These are phyloP conservation scores for Phytophthora constricta DNA, from an alignment of 352 stramenopile species.

Conservation along the genomic window DNA sequence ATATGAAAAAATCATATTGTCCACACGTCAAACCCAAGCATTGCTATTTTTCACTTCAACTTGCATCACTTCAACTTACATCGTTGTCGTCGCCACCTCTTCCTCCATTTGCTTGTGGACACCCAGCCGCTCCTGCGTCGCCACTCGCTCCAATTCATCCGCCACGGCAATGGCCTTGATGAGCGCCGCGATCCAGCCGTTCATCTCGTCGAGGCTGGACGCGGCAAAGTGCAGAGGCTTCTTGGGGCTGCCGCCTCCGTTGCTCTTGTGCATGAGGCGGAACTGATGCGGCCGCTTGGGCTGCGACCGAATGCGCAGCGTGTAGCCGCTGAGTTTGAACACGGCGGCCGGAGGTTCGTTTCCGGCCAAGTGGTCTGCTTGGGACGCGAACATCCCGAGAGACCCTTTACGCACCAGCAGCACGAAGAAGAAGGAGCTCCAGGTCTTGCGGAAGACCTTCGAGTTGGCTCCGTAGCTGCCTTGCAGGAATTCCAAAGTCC, in stretches of 20 bases:
- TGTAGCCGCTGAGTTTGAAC: conserved; percentile 76
- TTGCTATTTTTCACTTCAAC: not conserved
- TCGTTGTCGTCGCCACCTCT: too few species aligned
- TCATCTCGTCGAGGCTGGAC: conserved; percentile 70
- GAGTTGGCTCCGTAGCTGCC: conserved; percentile 43
- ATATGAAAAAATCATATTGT: conserved; percentile 47
- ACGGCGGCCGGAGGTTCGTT: conserved; percentile 59
- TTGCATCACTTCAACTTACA: not conserved
- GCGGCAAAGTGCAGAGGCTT: conserved; percentile 67
- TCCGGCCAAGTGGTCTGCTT: conserved; percentile 48
- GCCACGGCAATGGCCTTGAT: conserved; percentile 68
- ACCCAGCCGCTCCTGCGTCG: conserved; percentile 13
- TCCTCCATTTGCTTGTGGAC: conserved; percentile 11
- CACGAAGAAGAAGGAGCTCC: conserved; percentile 72
- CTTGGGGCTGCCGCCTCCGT: conserved; percentile 40
- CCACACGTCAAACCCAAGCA: not conserved
- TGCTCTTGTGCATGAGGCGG: conserved; percentile 51
- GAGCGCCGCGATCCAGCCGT: conserved; percentile 67
- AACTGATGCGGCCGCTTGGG: conserved; percentile 75
- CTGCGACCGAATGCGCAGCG: conserved; percentile 68
- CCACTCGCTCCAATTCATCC: conserved; percentile 52
- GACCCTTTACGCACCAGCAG: conserved; percentile 77
- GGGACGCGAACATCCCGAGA: conserved; percentile 66
- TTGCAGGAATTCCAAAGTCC: conserved; percentile 60
- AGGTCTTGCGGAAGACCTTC: conserved; percentile 69